phyloP scores from a whole-genome alignment of 768 basidiomycete genomes.

The Fibroporia radiculosa region DNA sequence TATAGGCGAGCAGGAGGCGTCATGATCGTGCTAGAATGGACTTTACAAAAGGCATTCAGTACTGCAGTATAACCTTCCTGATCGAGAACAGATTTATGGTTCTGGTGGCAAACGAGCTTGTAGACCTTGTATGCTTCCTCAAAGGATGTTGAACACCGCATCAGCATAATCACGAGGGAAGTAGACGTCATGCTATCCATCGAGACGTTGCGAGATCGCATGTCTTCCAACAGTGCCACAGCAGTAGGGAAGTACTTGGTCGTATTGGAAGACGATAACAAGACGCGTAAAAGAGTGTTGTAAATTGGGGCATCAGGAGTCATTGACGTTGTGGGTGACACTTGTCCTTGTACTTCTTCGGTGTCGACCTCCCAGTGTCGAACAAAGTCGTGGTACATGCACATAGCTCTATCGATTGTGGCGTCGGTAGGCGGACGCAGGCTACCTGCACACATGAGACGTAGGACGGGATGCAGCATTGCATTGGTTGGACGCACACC shows the following conservation, averaged over 20 bases:
- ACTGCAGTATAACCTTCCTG: slow-evolving; percentile 56
- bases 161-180: slow-evolving; percentile 54
- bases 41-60: slow-evolving; percentile 52
- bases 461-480: slow-evolving; percentile 50
- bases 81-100: slow-evolving; percentile 31
- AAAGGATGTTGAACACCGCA: slow-evolving; percentile 49
- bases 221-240: slow-evolving; percentile 53
- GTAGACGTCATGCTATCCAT: slow-evolving; percentile 37
- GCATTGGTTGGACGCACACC: slow-evolving; percentile 41
- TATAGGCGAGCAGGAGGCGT: slow-evolving; percentile 29
- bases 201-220: slow-evolving; percentile 45
- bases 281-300: slow-evolving; percentile 29
- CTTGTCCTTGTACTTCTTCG: not conserved
- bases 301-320: slow-evolving; percentile 36
- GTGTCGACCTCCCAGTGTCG: not conserved
- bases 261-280: slow-evolving; percentile 33
- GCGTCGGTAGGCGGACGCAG: slow-evolving; percentile 30
- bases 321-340: not conserved
- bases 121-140: slow-evolving; percentile 62
- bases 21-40: slow-evolving; percentile 38
- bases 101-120: slow-evolving; percentile 24
- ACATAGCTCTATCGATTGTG: slow-evolving; percentile 45
- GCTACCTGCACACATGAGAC: slow-evolving; percentile 35
- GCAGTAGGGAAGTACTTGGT: slow-evolving; percentile 41
- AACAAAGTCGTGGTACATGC: slow-evolving; percentile 42